These are phyloP conservation scores for Digitaria exilis DNA, from an alignment of 202 grass and related monocot species.

Conservation along the genomic window DNA sequence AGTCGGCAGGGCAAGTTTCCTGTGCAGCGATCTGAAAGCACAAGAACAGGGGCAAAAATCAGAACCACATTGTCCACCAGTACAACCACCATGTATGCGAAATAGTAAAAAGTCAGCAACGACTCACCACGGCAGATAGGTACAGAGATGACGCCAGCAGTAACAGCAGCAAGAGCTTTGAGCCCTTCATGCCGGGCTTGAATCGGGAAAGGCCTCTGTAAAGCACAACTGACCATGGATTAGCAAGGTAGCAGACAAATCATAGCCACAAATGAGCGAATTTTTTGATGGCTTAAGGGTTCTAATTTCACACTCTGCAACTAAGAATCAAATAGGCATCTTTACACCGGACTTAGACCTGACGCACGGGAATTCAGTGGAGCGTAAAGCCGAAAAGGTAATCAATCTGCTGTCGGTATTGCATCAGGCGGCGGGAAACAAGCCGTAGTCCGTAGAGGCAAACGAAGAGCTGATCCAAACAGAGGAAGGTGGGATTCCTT, in stretches of 20 bases:
- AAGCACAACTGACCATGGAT: background rate
- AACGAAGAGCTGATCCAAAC: background rate
- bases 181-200: slow-evolving; percentile 23
- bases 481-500: background rate
- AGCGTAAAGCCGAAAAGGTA: background rate
- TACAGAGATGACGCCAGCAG: slow-evolving; percentile 15
- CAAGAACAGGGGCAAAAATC: background rate
- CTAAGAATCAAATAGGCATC: background rate
- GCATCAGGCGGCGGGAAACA: background rate
- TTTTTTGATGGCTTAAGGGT: background rate
- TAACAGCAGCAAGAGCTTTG: background rate
- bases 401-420: background rate
- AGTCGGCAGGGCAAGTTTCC: slow-evolving; percentile 68
- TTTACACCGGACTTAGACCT: background rate
- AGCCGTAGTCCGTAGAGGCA: background rate
- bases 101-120: background rate
- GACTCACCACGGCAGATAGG: slow-evolving; percentile 22
- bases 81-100: background rate
- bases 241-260: background rate
- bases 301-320: background rate
- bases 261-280: background rate
- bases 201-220: background rate
- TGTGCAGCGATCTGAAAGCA: slow-evolving; percentile 46
- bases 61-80: background rate
- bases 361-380: too few species aligned